phyloP scores from a whole-genome alignment of 139 green algal species.

The Picochlorum sp. region DNA sequence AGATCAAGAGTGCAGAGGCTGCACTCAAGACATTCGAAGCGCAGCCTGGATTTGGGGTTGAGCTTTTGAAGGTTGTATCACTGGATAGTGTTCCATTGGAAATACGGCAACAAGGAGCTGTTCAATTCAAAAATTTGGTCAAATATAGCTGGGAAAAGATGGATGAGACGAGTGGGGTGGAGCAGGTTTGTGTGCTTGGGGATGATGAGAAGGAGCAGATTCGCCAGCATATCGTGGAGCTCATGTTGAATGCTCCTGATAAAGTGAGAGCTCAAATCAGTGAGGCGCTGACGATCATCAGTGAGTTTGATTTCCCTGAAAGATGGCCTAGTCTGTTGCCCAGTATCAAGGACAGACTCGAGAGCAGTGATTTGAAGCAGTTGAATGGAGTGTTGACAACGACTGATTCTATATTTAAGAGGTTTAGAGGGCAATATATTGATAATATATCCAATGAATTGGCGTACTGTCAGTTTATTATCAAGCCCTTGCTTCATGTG shows the following conservation, averaged over 20 bases:
- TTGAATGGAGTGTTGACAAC: slow-evolving; percentile 80
- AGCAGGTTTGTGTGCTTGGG: not conserved
- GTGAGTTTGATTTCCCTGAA: slow-evolving; percentile 79
- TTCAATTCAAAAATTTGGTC: slow-evolving; percentile 97
- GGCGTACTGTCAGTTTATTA: slow-evolving; percentile 73
- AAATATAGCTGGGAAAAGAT: slow-evolving; percentile 76
- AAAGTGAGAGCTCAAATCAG: slow-evolving; percentile 74
- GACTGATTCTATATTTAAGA: slow-evolving; percentile 94
- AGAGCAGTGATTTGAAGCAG: slow-evolving; percentile 37
- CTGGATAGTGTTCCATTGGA: slow-evolving; percentile 44
- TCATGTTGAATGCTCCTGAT: slow-evolving; percentile 82
- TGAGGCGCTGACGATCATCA: slow-evolving; percentile 90
- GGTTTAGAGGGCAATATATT: slow-evolving; percentile 71
- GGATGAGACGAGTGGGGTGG: slow-evolving; percentile 5
- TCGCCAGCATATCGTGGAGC: slow-evolving; percentile 65
- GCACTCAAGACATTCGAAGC: slow-evolving; percentile 52
- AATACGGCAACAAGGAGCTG: slow-evolving; percentile 79
- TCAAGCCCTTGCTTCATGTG: slow-evolving; percentile 43
- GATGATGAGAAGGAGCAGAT: slow-evolving; percentile 59
- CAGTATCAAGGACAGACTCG: slow-evolving; percentile 72
- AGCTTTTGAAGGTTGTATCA: slow-evolving; percentile 61
- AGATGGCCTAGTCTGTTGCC: slow-evolving; percentile 83
- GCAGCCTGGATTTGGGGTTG: slow-evolving; percentile 64
- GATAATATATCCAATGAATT: slow-evolving; percentile 56
- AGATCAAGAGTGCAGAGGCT: slow-evolving; percentile 72